These are phyloP conservation scores for Fomes fomentarius DNA, from an alignment of 1,284 basidiomycete genomes.

Conservation along the genomic window DNA sequence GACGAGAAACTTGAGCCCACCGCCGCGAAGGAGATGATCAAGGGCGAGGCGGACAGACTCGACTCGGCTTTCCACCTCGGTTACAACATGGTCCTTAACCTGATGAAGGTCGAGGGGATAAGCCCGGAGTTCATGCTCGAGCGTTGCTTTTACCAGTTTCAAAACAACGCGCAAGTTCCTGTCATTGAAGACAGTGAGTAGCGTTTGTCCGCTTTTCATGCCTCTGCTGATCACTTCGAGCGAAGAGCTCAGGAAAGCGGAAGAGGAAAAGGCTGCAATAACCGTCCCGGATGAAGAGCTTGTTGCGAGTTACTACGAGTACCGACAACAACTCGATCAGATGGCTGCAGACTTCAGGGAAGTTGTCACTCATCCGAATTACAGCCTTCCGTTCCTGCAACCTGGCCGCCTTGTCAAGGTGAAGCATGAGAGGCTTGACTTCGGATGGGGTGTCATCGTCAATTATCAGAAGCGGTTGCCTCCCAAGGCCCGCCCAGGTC, in stretches of 20 bases:
- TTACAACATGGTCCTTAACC: slow-evolving; percentile 99
- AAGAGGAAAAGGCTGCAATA: slow-evolving; percentile 69
- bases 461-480: slow-evolving; percentile 88
- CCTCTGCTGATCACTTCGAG: not conserved
- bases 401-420: slow-evolving; percentile 90
- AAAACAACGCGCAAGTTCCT: slow-evolving; percentile 91
- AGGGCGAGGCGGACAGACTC: slow-evolving; percentile 95
- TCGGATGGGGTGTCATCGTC: slow-evolving; percentile 95
- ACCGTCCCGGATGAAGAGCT: slow-evolving; percentile 83
- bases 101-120: slow-evolving; percentile 98
- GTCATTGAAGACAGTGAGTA: slow-evolving; percentile 80
- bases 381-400: slow-evolving; percentile 92
- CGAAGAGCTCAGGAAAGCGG: slow-evolving; percentile 77
- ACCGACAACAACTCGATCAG: slow-evolving; percentile 89
- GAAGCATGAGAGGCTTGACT: slow-evolving; percentile 86
- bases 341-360: slow-evolving; percentile 87
- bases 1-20: slow-evolving; percentile 97
- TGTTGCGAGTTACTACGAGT: slow-evolving; percentile 91
- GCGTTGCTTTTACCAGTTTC: slow-evolving; percentile 98
- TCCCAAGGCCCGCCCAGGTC: slow-evolving; percentile 67
- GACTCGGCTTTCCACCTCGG: slow-evolving; percentile 99
- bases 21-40: slow-evolving; percentile 96
- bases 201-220: not conserved
- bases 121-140: slow-evolving; percentile 99
- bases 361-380: slow-evolving; percentile 94